Evolutionary conservation across 1,139 yeast genomes (phyloP), one percentile per base, ranked within the genome.

Genomic region (Yamadazyma songkhlaensis): DNA sequence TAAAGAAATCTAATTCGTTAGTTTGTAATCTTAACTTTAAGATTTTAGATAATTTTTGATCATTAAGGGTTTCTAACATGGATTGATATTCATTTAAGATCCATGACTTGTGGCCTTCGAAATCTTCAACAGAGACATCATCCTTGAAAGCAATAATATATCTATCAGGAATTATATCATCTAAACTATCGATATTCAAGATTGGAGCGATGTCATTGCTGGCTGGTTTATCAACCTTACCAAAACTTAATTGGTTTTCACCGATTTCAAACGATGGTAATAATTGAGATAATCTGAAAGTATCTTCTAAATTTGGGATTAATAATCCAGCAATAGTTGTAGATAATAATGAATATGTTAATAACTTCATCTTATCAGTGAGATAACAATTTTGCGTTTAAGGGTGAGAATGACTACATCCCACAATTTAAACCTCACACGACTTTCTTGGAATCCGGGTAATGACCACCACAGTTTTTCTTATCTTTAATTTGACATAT

Each of bases 111-210:
- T 88, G 96, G 67, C 76, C 72, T 24, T 69, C 67, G 25, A 77
- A 64, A 42, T 74, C 74, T 28, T 76, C 75, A 17, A 67, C 59
- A 23, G 72, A 54, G 33, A 79, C 67, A 37, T 69, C 77, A 36
- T 78, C 76, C 70, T 86, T 87, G 66, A 87, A 79, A 34, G 86
- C 88, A 31, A 67, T 50, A 46, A 89, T 85, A 45, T 86, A 89
- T 57, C 84, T 81, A 68, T 85, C 79, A 36, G 89, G 85, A 50
- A 87, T 76, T 37, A 74, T 51, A 48, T 77, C 75, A 42, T 73
- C 65, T 43, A 67, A 68, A n/a, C 25, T 38, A 32, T 63, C 67
- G 36, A 66, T 52, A 32, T 67, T 60, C 46, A 72, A 47, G 34
- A 77, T 49, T 22, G 79, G 77, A 22, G 70, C 73, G 32, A 67